Evolutionary conservation across 129 eudicot genomes (phyloP).

Genomic region (Flaveria linearis): DNA sequence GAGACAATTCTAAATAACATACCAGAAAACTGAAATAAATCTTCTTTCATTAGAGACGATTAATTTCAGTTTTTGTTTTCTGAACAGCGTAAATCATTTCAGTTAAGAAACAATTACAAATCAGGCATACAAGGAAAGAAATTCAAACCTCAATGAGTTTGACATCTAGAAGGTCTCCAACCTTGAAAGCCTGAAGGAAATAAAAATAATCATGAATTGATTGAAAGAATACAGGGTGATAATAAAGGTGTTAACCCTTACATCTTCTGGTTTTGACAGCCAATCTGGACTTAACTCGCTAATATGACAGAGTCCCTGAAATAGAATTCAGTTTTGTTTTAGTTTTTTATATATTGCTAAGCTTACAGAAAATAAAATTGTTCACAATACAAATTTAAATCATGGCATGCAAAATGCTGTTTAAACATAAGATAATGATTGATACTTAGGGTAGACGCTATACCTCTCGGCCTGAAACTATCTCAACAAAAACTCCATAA

Average conservation of each 20-base stretch:
- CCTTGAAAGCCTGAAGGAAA: too few species aligned
- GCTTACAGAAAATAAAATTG: not conserved
- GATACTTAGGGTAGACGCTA: slow-evolving; percentile 15
- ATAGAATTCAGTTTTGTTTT: not conserved
- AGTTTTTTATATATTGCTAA: not conserved
- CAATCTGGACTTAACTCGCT: slow-evolving; percentile 84
- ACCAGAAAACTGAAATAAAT: too few species aligned
- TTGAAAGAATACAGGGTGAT: too few species aligned
- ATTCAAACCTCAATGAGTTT: too few species aligned
- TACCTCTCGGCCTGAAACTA: slow-evolving; percentile 95
- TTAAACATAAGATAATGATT: not conserved
- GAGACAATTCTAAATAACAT: too few species aligned
- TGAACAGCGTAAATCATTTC: too few species aligned
- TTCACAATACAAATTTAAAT: not conserved
- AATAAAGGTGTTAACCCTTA: slow-evolving; percentile 34
- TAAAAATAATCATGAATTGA: too few species aligned
- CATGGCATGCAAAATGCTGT: slow-evolving; percentile 6
- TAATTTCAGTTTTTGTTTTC: too few species aligned
- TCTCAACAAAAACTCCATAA: slow-evolving; percentile 90
- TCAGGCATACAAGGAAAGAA: too few species aligned
- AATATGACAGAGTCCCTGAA: slow-evolving; percentile 96
- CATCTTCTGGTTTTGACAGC: slow-evolving; percentile 88
- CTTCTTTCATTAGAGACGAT: too few species aligned
- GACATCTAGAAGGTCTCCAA: too few species aligned
- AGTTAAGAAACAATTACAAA: too few species aligned